Evolutionary conservation across 148 eudicot genomes (phyloP).

Genomic region (Talinum fruticosum): DNA sequence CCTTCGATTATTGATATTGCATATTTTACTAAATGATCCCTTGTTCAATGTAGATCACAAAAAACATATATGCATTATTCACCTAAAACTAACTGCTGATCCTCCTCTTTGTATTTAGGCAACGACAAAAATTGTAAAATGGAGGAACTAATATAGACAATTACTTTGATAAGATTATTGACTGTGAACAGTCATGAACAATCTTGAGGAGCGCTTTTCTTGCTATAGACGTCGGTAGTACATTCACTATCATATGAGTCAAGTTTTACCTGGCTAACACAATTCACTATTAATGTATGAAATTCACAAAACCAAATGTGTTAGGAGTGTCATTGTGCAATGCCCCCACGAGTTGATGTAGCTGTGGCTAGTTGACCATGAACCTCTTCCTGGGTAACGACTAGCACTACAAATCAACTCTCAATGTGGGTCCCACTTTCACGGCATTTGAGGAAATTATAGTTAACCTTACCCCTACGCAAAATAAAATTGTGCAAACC

Average conservation of each 20-base stretch:
- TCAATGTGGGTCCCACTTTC: too few relatives aligned
- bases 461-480: too few relatives aligned
- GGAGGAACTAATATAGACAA: background rate
- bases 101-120: constrained; percentile 6
- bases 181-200: background rate
- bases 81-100: background rate
- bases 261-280: background rate
- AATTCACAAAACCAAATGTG: background rate
- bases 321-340: background rate
- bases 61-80: background rate
- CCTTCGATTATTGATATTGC: background rate
- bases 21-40: constrained; percentile 10
- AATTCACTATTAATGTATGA: background rate
- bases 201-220: background rate
- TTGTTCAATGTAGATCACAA: background rate
- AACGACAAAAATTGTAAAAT: background rate
- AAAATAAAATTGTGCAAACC: too few relatives aligned
- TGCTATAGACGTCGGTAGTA: background rate
- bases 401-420: background rate
- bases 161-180: background rate
- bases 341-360: background rate
- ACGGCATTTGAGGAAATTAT: too few relatives aligned
- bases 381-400: background rate
- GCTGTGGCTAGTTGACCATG: background rate
- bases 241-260: background rate